Evolutionary conservation across 2,329 filamentous ascomycete species (phyloP).

Genomic region (Balansia obtecta): DNA sequence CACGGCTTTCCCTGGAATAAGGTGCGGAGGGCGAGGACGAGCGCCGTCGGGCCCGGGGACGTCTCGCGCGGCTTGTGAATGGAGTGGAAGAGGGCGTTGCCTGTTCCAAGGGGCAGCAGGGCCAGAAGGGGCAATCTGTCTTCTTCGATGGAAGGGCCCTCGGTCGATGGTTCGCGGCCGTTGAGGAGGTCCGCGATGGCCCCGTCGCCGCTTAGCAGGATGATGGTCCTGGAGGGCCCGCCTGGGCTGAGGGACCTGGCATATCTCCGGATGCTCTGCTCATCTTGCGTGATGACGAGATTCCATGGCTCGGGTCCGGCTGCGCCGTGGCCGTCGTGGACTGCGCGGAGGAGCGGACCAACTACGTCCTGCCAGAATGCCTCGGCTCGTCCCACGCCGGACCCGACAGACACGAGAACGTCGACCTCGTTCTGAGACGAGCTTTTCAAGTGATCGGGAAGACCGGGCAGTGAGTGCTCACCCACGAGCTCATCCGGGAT

Average conservation of each 20-base stretch:
- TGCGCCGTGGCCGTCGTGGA: conserved; percentile 12
- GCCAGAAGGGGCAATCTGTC: conserved; percentile 30
- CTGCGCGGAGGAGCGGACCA: conserved; percentile 37
- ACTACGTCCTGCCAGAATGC: conserved; percentile 44
- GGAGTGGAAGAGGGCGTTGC: conserved; percentile 53
- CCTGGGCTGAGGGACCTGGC: conserved; percentile 25
- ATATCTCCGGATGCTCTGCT: conserved; percentile 52
- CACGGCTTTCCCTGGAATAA: conserved; percentile 44
- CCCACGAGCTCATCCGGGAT: conserved; percentile 24
- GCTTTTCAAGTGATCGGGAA: conserved; percentile 26
- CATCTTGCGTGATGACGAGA: conserved; percentile 50
- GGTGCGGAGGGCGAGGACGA: conserved; percentile 40
- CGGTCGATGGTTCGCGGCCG: conserved; percentile 19
- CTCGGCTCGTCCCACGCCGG: conserved; percentile 47
- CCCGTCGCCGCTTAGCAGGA: conserved; percentile 81
- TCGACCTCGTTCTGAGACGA: conserved; percentile 30
- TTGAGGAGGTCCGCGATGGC: conserved; percentile 77
- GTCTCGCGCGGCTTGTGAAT: conserved; percentile 45
- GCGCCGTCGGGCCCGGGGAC: conserved; percentile 22
- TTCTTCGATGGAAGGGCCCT: not conserved
- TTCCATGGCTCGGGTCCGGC: not conserved
- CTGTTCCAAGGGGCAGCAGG: conserved; percentile 50
- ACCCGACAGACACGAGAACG: conserved; percentile 54
- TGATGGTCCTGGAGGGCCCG: conserved; percentile 36
- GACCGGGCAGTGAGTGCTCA: conserved; percentile 16